A percentile compares a stretch with the other conserved stretches of the same genome.
These are phyloP conservation scores for Heliosperma pusillum DNA, from an alignment of 148 eudicot species.

Conservation along the genomic window DNA sequence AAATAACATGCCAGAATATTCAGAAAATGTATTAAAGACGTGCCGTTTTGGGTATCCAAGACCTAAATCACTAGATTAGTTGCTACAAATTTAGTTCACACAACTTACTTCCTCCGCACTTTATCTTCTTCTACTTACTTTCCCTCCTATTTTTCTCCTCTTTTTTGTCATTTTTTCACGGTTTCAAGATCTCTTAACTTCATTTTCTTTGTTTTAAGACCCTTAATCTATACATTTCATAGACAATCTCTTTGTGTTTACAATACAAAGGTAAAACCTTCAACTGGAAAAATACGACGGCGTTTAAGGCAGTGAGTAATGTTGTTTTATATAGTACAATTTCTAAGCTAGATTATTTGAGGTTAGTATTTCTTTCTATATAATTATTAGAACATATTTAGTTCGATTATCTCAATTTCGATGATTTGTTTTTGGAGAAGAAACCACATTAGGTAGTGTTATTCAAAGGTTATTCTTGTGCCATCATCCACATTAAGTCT, in stretches of 20 bases:
- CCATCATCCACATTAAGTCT: too few relatives aligned
- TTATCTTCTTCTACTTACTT: constrained; percentile 30
- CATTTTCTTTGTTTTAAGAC: background rate
- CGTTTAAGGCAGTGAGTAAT: too few relatives aligned
- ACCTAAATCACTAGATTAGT: background rate
- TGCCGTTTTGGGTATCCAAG: constrained; percentile 32
- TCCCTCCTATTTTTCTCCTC: constrained; percentile 21
- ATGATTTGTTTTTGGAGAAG: too few relatives aligned
- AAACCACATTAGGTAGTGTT: too few relatives aligned
- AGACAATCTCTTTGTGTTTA: background rate
- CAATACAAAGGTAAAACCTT: background rate
- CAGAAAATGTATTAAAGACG: constrained; percentile 34
- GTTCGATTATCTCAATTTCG: too few relatives aligned
- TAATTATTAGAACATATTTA: too few relatives aligned
- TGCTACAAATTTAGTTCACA: constrained; percentile 26
- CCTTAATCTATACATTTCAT: background rate
- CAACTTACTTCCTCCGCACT: constrained; percentile 46
- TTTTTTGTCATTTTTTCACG: constrained; percentile 10
- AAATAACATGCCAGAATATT: constrained; percentile 13
- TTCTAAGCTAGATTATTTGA: background rate
- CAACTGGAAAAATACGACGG: too few relatives aligned
- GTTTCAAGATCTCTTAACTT: background rate
- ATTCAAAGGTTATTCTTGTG: too few relatives aligned
- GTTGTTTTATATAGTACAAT: too few relatives aligned
- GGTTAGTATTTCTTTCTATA: background rate